phyloP scores from a whole-genome alignment of 2,329 filamentous ascomycete genomes.

The Fusarium nodosum region DNA sequence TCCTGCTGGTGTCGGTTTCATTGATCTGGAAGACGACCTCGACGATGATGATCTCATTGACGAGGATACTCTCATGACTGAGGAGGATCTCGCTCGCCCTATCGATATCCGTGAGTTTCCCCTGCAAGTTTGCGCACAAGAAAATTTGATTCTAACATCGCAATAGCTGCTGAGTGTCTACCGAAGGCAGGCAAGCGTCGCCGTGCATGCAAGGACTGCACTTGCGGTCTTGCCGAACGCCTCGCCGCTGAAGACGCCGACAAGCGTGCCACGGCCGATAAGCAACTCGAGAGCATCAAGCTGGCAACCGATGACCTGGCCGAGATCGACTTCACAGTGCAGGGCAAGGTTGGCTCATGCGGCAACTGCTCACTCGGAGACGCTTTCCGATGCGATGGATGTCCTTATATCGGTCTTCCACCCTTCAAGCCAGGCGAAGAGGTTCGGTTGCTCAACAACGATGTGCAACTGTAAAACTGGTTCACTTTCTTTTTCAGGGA shows the following conservation, averaged over 20 bases:
- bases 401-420: conserved; percentile 90
- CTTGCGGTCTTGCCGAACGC: conserved; percentile 88
- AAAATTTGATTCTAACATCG: conserved; percentile 23
- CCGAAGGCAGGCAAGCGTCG: conserved; percentile 90
- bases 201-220: conserved; percentile 97
- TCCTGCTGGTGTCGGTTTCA: conserved; percentile 74
- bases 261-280: conserved; percentile 74
- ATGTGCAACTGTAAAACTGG: conserved; percentile 77
- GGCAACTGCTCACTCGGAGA: conserved; percentile 95
- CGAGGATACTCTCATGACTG: conserved; percentile 87
- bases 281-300: conserved; percentile 77
- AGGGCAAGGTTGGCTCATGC: conserved; percentile 95
- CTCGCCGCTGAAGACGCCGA: conserved; percentile 87
- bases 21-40: conserved; percentile 75
- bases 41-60: conserved; percentile 90
- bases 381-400: conserved; percentile 81
- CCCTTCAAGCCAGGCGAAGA: conserved; percentile 98
- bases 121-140: background rate
- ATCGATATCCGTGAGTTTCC: conserved; percentile 81
- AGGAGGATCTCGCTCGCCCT: conserved; percentile 83
- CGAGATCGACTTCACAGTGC: conserved; percentile 96
- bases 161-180: conserved; percentile 81
- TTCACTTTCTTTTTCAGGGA: conserved; percentile 27
- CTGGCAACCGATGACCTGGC: conserved; percentile 80
- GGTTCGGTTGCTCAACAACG: conserved; percentile 87